phyloP scores from a whole-genome alignment of 495 filamentous ascomycete species.

The Friedmanniomyces simplex region DNA sequence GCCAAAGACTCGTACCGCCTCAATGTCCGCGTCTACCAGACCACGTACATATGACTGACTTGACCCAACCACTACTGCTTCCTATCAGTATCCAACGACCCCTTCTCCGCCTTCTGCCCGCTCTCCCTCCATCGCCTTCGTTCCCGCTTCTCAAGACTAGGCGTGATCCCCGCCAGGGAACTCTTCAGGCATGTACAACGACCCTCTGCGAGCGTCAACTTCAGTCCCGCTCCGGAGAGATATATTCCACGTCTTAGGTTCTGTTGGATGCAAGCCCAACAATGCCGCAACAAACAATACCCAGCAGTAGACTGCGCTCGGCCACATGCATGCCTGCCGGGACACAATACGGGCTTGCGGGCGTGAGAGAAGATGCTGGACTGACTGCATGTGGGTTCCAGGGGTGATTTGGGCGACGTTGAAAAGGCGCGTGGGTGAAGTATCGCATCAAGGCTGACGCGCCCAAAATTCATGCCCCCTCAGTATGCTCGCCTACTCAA shows the following conservation, averaged over 20 bases:
- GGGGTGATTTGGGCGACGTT: too few relatives aligned
- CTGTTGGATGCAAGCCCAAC: slow-evolving; percentile 23
- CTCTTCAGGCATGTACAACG: slow-evolving; percentile 36
- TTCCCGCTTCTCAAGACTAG: slow-evolving; percentile 25
- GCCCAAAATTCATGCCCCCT: too few relatives aligned
- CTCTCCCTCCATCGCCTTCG: slow-evolving; percentile 26
- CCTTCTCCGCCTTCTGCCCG: slow-evolving; percentile 30
- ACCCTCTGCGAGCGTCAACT: slow-evolving; percentile 35
- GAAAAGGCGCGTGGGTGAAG: too few relatives aligned
- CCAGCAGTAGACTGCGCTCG: slow-evolving; percentile 22
- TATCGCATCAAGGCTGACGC: too few relatives aligned
- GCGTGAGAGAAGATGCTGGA: too few relatives aligned
- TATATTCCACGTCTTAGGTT: slow-evolving; percentile 27
- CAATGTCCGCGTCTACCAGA: background rate
- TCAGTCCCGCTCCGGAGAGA: slow-evolving; percentile 35
- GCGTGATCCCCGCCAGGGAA: slow-evolving; percentile 31
- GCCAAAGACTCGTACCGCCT: background rate
- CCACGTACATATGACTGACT: background rate
- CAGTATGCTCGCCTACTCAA: too few relatives aligned
- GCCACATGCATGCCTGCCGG: slow-evolving; percentile 29
- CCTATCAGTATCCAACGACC: slow-evolving; percentile 26
- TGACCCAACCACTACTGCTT: slow-evolving; percentile 22
- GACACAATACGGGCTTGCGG: too few relatives aligned
- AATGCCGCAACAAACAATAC: slow-evolving; percentile 15
- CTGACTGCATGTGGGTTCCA: too few relatives aligned